A percentile compares a stretch with the other conserved stretches of the same genome.
These are phyloP conservation scores for Cordia subcordata DNA, from an alignment of 257 asterid species.

Conservation along the genomic window DNA sequence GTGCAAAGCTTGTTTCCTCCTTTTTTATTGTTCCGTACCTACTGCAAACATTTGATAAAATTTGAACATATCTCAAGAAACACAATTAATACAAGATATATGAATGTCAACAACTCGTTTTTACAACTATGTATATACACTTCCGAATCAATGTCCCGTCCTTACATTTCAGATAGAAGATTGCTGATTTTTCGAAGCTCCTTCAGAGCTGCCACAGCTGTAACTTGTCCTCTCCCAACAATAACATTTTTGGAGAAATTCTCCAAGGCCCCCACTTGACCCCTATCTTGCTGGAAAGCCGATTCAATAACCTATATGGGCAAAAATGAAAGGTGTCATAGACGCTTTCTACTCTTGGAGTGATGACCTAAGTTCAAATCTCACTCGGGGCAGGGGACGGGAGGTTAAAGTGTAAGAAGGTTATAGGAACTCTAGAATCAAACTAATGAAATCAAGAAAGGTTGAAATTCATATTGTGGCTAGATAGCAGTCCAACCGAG, in stretches of 20 bases:
- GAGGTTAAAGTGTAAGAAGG: too few relatives aligned
- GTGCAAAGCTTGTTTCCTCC: too few relatives aligned
- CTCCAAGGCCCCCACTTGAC: constrained; percentile 18
- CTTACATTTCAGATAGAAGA: constrained; percentile 75
- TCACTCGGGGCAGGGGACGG: too few relatives aligned
- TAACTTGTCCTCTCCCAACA: constrained; percentile 61
- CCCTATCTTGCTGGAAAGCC: constrained; percentile 59
- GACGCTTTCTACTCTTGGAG: too few relatives aligned
- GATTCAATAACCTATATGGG: constrained; percentile 67
- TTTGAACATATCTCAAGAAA: background rate
- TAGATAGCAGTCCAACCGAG: too few relatives aligned
- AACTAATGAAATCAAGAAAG: too few relatives aligned
- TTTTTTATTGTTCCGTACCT: too few relatives aligned
- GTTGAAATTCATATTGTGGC: too few relatives aligned
- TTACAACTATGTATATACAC: too few relatives aligned
- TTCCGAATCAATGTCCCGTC: constrained; percentile 6
- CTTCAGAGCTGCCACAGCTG: constrained; percentile 73
- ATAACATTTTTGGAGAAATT: constrained; percentile 39
- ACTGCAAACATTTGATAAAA: too few relatives aligned
- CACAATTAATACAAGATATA: constrained; percentile 13
- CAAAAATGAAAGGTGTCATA: background rate
- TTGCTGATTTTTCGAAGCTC: constrained; percentile 90
- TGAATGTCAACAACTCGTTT: constrained; percentile 33
- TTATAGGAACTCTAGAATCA: too few relatives aligned
- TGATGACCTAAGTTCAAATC: background rate